These are phyloP conservation scores for Sporobolomyces pararoseus DNA, from an alignment of 768 basidiomycete genomes.

Conservation along the genomic window DNA sequence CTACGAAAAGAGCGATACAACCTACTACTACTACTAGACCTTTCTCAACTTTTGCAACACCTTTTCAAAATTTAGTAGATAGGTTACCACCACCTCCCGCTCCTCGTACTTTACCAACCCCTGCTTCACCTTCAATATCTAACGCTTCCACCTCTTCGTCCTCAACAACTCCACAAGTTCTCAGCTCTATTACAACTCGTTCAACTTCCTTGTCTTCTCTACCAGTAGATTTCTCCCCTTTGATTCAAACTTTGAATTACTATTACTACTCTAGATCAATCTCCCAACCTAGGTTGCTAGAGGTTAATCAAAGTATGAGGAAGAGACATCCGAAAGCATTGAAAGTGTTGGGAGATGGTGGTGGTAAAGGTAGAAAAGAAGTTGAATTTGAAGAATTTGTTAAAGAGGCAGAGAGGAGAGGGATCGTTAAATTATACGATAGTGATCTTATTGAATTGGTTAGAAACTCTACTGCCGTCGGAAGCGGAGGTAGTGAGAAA, in stretches of 20 bases:
- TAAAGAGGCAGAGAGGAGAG: not conserved
- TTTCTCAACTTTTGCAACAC: no score
- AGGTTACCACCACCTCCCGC: no score
- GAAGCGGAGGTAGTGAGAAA: not conserved
- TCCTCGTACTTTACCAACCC: no score
- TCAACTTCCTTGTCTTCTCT: not conserved
- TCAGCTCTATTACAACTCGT: not conserved
- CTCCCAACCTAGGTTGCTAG: not conserved
- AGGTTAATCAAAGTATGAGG: not conserved
- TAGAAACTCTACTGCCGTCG: not conserved
- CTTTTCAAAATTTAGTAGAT: no score
- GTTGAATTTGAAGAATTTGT: conserved; percentile 7
- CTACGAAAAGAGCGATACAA: not conserved
- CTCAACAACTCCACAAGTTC: not conserved
- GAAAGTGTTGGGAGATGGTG: no score
- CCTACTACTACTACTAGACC: not conserved
- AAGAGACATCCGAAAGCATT: not conserved
- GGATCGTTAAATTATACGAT: not conserved
- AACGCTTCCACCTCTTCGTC: not conserved
- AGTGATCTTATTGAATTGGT: conserved; percentile 11
- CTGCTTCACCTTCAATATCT: not conserved
- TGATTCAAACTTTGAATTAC: not conserved
- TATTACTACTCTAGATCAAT: not conserved
- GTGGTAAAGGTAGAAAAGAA: no score
- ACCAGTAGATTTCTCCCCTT: not conserved